Percentiles rank a stretch among this genome's conserved stretches.
Conservation (phyloP, 2,329 filamentous ascomycete genomes). For the Seiridium unicorne region DNA sequence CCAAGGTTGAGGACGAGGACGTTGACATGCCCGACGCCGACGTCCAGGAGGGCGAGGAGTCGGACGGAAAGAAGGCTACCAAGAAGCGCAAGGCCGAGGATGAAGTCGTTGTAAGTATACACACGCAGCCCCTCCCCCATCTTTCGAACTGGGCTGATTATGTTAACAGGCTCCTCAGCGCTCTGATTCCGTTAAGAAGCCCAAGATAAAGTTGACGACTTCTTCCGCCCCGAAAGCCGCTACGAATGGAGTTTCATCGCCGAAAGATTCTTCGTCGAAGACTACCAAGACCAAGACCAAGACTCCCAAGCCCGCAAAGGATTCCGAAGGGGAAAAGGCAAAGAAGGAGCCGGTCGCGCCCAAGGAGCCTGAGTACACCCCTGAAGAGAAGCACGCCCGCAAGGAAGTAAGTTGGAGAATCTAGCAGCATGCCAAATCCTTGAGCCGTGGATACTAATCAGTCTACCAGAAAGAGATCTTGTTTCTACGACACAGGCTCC, state of each 20-base stretch:
- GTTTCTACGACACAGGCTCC: slow-evolving; percentile 89
- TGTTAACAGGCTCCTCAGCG: slow-evolving; percentile 51
- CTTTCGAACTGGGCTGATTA: background rate
- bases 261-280: slow-evolving; percentile 47
- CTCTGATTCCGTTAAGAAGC: slow-evolving; percentile 64
- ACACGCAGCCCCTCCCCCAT: background rate
- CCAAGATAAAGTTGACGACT: slow-evolving; percentile 63
- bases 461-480: slow-evolving; percentile 68
- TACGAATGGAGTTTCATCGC: slow-evolving; percentile 57
- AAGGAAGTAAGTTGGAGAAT: slow-evolving; percentile 50
- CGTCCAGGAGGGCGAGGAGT: slow-evolving; percentile 44
- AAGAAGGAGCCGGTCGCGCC: slow-evolving; percentile 41
- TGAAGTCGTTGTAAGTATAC: slow-evolving; percentile 61
- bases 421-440: background rate
- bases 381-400: slow-evolving; percentile 56
- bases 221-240: slow-evolving; percentile 65
- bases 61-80: slow-evolving; percentile 46
- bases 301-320: slow-evolving; percentile 46
- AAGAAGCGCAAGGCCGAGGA: slow-evolving; percentile 91
- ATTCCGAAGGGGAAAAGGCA: slow-evolving; percentile 48
- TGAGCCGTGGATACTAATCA: slow-evolving; percentile 29
- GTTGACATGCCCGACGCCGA: slow-evolving; percentile 59
- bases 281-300: slow-evolving; percentile 55
- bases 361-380: slow-evolving; percentile 57
- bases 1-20: slow-evolving; percentile 56